Evolutionary conservation across 2,329 filamentous ascomycete species (phyloP), one percentile per base, ranked within the genome.

Genomic region (Trichoderma arundinaceum): DNA sequence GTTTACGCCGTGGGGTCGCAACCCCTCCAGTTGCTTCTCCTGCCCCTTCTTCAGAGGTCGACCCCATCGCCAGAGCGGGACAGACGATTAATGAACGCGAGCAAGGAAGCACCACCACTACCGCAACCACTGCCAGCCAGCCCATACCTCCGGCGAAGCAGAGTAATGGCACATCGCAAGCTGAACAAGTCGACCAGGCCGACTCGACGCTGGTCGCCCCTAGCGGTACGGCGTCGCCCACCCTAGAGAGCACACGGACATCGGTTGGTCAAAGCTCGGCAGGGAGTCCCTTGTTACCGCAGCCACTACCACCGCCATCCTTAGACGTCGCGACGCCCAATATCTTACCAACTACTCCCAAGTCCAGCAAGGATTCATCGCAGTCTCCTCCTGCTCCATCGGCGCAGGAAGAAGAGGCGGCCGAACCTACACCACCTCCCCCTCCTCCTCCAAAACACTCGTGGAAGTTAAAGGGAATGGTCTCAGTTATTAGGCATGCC

Each of bases 391-490:
- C 66, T 10, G 56, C 39, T 62, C 22, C 68, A 69, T 10, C 66
- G 64, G 8, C 60, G 54, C 35, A 58, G 75, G 60, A 63, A 28
- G 60, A 63, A 7, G 69, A 77, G 22, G 78, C 79, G 33, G 77
- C 80, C 28, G 79, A 48, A 33, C 53, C 60, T 19, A 44, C 39
- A 32, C 60, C 48, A 6, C 54, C 87, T 2, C 84, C 87, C 9
- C 88, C 89, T 51, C 90, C 90, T 2, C 86, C 85, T 1, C 91
- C 90, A 0, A 97, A 97, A 73, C 93, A 96, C 74, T 92, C 95
- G 10, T 99, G 95, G 95, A 98, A 97, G 77, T 82, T 99, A 60
- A 99, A 99, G 79, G 95, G 95, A 12, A 94, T 99, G 79, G 94
- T 99, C 0, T 94, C 94, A 1, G 95, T 99, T 15, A 93, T 99